Conservation (phyloP, 305 asterid genomes). For the Solanum aculeatissimum region DNA sequence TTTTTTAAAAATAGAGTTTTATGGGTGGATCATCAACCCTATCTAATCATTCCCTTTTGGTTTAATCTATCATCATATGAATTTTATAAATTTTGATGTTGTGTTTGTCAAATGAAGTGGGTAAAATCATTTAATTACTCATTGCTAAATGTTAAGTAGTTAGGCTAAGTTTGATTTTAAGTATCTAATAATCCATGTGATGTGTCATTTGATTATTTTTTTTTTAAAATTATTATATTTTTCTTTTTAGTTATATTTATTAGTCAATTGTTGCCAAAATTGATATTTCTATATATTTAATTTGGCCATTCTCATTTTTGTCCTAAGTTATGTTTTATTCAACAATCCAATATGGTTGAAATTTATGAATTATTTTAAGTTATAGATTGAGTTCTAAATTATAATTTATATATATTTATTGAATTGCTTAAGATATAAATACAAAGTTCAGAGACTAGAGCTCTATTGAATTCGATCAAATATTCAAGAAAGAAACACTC, state of each 20-base stretch:
- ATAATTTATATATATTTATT: neutral
- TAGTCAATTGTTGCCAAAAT: neutral
- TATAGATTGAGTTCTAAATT: neutral
- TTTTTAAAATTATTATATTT: neutral
- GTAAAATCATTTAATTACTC: neutral
- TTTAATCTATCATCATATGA: neutral
- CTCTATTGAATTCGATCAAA: neutral
- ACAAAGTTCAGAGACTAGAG: neutral
- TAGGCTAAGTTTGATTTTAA: neutral
- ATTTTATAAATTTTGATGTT: neutral
- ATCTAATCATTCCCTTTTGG: neutral
- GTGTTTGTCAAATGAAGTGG: neutral
- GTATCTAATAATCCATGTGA: neutral
- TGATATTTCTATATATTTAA: neutral
- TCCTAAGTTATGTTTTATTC: neutral
- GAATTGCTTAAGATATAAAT: neutral
- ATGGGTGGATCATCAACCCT: neutral
- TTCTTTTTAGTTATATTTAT: neutral
- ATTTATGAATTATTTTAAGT: neutral
- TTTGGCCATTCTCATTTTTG: neutral
- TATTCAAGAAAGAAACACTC: neutral
- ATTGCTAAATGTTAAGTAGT: neutral
- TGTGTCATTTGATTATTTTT: neutral
- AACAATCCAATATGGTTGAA: neutral
- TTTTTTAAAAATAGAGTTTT: neutral